Base-by-base conservation (phyloP, 345 rosid genomes). In the Rubroshorea leprosula region DNA sequence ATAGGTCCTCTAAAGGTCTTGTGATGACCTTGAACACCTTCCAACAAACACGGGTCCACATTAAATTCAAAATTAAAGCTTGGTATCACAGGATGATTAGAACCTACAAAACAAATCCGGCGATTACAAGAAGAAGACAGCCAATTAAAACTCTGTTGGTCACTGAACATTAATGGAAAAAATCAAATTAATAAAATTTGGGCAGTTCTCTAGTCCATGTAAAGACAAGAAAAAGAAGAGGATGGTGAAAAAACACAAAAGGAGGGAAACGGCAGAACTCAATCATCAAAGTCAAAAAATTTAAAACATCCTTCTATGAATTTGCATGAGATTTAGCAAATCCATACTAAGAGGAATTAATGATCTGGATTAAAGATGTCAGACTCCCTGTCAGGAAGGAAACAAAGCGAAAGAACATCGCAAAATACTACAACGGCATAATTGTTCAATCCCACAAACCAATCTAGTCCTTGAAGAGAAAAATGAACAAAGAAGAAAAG, bases 1-100 rank as follows among this genome's bases (percentile, higher is more conserved):
- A 51, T 56, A 35, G 5, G 55, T 20, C 26, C 55, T 44, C 23
- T 25, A 50, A 51, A 22, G 54, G 18, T 54, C 52, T 47, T 38
- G 6, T n/a, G n/a, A 49, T 21, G 41, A 45, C 25, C 47, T 26
- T 26, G 46, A 18, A 58, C 49, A 19, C n/a, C 54, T 55, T 48
- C 35, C 21, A 20, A 23, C 19, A 49, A 15, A 49, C 38, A 20
- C 54, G 63, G 57, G 35, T 15, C 13, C 35, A 57, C 54, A 55
- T 48, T 23, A 52, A 35, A 48, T 31, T 60, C 41, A 2, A 60
- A 5, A 39, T 25, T 5, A 23, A 48, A 14, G n/a, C 39, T 19
- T 50, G 38, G 17, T 6, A 13, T 44, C n/a, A 44, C 10, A 44
- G 14, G 3, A 13, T 13, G 18, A 9, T 35, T 16, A 61, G 23